Conservation (phyloP, 768 basidiomycete genomes). For the Tricholoma terreum region DNA sequence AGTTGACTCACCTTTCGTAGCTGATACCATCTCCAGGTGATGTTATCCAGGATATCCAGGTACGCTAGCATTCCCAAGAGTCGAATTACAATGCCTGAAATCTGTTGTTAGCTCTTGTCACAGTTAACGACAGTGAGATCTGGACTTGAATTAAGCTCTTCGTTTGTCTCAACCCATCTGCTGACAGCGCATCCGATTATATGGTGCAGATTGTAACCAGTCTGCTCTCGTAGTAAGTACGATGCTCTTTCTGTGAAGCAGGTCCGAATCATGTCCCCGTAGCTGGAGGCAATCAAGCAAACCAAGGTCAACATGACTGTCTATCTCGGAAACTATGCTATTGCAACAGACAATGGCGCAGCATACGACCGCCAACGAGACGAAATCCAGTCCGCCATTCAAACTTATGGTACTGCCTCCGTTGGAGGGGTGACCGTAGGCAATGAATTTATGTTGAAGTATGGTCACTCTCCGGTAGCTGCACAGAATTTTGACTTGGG, state of each 20-base stretch:
- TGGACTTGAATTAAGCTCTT: constrained; percentile 13
- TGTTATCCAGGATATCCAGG: constrained; percentile 73
- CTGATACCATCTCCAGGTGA: constrained; percentile 30
- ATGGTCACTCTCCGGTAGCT: constrained; percentile 16
- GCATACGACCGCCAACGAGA: constrained; percentile 76
- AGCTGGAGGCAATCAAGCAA: constrained; percentile 85
- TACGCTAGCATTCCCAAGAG: constrained; percentile 23
- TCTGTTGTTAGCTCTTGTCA: constrained; percentile 59
- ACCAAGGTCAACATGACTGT: constrained; percentile 88
- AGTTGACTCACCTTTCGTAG: not conserved
- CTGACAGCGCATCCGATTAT: constrained; percentile 67
- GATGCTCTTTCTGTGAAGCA: not conserved
- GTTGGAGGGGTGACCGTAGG: constrained; percentile 86
- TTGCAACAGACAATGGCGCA: constrained; percentile 56
- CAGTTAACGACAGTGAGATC: constrained; percentile 68
- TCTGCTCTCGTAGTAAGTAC: constrained; percentile 64
- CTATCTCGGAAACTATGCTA: constrained; percentile 69
- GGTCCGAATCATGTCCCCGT: not conserved
- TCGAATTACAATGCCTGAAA: constrained; percentile 2
- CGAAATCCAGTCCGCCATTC: constrained; percentile 61
- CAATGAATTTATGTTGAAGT: constrained; percentile 88
- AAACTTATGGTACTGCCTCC: constrained; percentile 73
- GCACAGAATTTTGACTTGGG: not conserved
- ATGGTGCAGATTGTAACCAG: constrained; percentile 87
- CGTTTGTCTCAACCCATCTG: not conserved